These are phyloP conservation scores for Termitomyces sp. DNA, from an alignment of 768 basidiomycete species.

Conservation along the genomic window DNA sequence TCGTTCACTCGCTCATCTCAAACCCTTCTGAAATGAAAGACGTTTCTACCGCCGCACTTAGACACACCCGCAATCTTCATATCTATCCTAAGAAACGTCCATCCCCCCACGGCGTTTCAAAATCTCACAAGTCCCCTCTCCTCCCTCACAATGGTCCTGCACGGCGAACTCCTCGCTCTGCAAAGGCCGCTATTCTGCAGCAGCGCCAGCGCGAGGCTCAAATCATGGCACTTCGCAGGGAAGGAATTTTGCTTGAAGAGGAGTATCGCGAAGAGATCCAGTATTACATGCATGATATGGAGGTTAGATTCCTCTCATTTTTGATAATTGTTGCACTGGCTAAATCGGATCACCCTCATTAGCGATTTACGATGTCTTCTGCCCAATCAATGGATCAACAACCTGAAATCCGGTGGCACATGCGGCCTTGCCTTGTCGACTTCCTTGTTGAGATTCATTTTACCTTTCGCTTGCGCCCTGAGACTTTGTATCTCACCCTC, in stretches of 20 bases:
- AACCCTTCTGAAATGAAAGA: slow-evolving; percentile 71
- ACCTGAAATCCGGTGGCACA: slow-evolving; percentile 98
- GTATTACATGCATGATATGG: slow-evolving; percentile 96
- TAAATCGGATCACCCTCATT: slow-evolving; percentile 6
- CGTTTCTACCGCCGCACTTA: slow-evolving; percentile 51
- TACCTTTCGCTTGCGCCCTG: slow-evolving; percentile 94
- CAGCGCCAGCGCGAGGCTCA: slow-evolving; percentile 69
- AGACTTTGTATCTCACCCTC: slow-evolving; percentile 96
- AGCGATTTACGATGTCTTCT: slow-evolving; percentile 84
- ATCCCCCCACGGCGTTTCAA: slow-evolving; percentile 73
- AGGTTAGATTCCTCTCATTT: slow-evolving; percentile 56
- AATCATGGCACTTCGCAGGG: slow-evolving; percentile 60
- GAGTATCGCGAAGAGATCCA: slow-evolving; percentile 94
- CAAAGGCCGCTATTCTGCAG: slow-evolving; percentile 52
- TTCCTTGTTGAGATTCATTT: slow-evolving; percentile 99
- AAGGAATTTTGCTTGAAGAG: slow-evolving; percentile 82
- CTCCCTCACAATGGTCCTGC: slow-evolving; percentile 42
- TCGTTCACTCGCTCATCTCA: slow-evolving; percentile 36
- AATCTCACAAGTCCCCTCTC: slow-evolving; percentile 56
- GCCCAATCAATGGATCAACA: slow-evolving; percentile 98
- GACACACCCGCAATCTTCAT: slow-evolving; percentile 54
- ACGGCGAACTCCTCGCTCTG: slow-evolving; percentile 62
- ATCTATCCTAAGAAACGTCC: slow-evolving; percentile 85
- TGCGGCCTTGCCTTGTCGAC: slow-evolving; percentile 98
- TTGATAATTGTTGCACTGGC: slow-evolving; percentile 9